Conservation (phyloP, 257 asterid genomes). For the Ajuga chamaepitys region DNA sequence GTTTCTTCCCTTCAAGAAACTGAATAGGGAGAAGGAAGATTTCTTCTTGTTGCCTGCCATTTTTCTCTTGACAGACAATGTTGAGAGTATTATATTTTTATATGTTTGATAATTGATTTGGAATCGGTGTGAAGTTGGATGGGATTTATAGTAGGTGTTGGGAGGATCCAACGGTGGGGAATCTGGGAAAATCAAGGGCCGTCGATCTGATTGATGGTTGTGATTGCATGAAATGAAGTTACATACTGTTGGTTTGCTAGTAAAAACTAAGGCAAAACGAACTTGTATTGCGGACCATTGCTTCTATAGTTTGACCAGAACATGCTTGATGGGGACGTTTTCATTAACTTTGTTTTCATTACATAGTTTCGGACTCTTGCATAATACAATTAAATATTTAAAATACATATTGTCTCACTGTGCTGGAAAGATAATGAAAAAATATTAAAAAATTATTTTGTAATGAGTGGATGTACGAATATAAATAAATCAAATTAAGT, state of each 20-base stretch:
- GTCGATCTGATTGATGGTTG: constrained; percentile 47
- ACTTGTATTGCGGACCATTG: constrained; percentile 37
- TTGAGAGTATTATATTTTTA: neutral
- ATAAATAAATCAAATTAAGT: too few species aligned
- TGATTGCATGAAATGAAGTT: constrained; percentile 35
- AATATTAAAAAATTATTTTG: too few species aligned
- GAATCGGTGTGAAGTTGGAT: neutral
- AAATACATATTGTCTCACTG: too few species aligned
- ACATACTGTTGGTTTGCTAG: constrained; percentile 17
- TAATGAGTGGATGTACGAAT: too few species aligned
- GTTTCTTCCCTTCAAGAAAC: constrained; percentile 26
- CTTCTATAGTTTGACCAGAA: constrained; percentile 25
- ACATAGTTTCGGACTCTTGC: neutral
- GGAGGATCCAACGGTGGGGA: constrained; percentile 33
- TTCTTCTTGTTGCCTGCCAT: constrained; percentile 40
- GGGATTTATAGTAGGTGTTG: constrained; percentile 38
- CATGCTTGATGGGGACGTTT: constrained; percentile 4
- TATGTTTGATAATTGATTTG: constrained; percentile 8
- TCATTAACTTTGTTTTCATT: neutral
- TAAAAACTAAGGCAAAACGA: constrained; percentile 28
- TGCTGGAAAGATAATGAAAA: too few species aligned
- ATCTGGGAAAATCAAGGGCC: constrained; percentile 20
- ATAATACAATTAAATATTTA: too few species aligned
- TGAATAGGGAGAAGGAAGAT: constrained; percentile 42
- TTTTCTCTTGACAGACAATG: neutral